phyloP scores from a whole-genome alignment of 495 filamentous ascomycete species.

The Neurospora sp. region DNA sequence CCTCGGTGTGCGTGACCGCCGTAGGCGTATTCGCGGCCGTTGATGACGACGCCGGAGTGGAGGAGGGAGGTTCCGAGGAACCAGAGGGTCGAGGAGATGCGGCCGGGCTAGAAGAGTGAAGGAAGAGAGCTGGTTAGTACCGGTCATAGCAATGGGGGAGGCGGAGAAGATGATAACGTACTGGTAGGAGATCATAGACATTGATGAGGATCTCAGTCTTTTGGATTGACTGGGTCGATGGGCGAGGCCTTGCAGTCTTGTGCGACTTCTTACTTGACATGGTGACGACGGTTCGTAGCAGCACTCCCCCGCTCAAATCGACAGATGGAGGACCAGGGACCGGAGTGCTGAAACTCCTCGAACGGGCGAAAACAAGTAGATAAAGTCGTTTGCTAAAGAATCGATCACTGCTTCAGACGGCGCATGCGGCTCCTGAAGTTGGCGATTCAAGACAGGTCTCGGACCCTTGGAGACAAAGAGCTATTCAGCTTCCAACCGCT shows the following conservation, averaged over 20 bases:
- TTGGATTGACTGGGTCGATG: constrained; percentile 48
- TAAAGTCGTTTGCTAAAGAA: not conserved
- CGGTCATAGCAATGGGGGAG: not conserved
- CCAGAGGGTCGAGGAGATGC: constrained; percentile 60
- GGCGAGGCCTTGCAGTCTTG: constrained; percentile 36
- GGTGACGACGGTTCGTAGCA: not conserved
- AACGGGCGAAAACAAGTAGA: not conserved
- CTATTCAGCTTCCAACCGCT: not conserved
- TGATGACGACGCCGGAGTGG: constrained; percentile 71
- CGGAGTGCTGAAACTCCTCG: not conserved
- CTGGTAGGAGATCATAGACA: constrained; percentile 68
- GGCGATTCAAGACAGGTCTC: not conserved
- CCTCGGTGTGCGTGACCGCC: constrained; percentile 63
- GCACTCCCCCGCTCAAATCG: not conserved
- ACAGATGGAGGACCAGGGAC: not conserved
- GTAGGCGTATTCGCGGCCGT: constrained; percentile 67
- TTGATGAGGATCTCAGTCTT: constrained; percentile 69
- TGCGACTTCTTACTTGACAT: constrained; percentile 20
- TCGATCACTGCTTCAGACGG: not conserved
- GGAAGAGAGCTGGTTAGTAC: not conserved
- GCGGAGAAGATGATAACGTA: constrained; percentile 25
- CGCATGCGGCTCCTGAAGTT: not conserved
- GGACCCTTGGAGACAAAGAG: not conserved
- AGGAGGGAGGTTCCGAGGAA: constrained; percentile 59
- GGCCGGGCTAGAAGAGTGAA: constrained; percentile 44